phyloP scores from a whole-genome alignment of 2,329 filamentous ascomycete genomes.

The Aspergillus sp. region DNA sequence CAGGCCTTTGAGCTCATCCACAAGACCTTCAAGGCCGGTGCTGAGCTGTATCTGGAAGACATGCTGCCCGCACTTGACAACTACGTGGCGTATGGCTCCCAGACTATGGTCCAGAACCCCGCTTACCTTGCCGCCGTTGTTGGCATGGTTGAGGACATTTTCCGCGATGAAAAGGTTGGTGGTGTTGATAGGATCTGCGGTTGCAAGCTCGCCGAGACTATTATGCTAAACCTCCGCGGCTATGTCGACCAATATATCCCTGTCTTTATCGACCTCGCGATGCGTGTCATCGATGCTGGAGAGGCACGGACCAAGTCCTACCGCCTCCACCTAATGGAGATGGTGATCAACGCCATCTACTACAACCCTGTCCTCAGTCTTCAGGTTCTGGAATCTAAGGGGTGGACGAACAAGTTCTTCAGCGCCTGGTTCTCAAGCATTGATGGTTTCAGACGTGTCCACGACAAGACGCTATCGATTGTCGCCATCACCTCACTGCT shows the following conservation, averaged over 20 bases:
- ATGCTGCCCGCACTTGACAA: constrained; percentile 98
- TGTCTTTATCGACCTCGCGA: constrained; percentile 85
- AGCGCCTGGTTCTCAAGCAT: constrained; percentile 97
- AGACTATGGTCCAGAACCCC: constrained; percentile 76
- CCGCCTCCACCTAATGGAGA: constrained; percentile 95
- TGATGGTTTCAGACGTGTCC: constrained; percentile 86
- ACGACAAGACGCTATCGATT: constrained; percentile 98
- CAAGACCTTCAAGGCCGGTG: constrained; percentile 93
- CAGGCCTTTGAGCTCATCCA: constrained; percentile 96
- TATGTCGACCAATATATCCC: constrained; percentile 85
- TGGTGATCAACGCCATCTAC: constrained; percentile 97
- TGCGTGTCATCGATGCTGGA: constrained; percentile 71
- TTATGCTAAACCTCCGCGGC: constrained; percentile 92
- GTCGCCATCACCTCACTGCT: constrained; percentile 87
- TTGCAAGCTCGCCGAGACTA: constrained; percentile 93
- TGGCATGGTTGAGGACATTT: constrained; percentile 94
- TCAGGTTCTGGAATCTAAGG: constrained; percentile 82
- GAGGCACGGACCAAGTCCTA: constrained; percentile 90
- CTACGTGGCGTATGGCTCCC: constrained; percentile 89
- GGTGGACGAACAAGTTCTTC: constrained; percentile 99
- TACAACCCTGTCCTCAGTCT: constrained; percentile 89
- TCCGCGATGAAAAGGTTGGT: constrained; percentile 85
- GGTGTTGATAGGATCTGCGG: constrained; percentile 95
- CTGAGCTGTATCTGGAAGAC: constrained; percentile 95
- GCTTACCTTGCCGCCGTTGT: constrained; percentile 85